Evolutionary conservation across 371 early-diverging fungal species (phyloP).

Genomic region (Phascolomyces articulosus): DNA sequence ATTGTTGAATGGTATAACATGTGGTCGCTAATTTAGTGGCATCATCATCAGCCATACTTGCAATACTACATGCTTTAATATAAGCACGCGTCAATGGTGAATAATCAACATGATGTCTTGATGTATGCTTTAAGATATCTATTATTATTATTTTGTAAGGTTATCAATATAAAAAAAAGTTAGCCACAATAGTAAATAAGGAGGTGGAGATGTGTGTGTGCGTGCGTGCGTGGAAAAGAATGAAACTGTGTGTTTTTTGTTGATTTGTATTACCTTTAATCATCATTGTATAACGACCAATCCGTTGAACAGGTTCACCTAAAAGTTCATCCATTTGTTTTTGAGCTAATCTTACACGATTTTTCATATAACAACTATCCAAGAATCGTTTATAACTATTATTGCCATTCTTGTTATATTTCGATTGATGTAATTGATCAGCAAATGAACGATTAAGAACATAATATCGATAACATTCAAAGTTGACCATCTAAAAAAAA

Average conservation of each 20-base stretch:
- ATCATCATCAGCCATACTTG: slow-evolving; percentile 48
- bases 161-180: background rate
- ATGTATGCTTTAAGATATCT: slow-evolving; percentile 41
- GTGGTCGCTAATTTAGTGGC: slow-evolving; percentile 45
- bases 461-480: slow-evolving; percentile 53
- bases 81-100: slow-evolving; percentile 32
- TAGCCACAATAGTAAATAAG: background rate
- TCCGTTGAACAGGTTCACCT: slow-evolving; percentile 49
- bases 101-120: slow-evolving; percentile 37
- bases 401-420: too few relatives aligned
- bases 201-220: too few relatives aligned
- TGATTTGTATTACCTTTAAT: slow-evolving; percentile 30
- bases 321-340: slow-evolving; percentile 39
- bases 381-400: slow-evolving; percentile 36
- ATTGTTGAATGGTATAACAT: slow-evolving; percentile 38
- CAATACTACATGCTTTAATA: slow-evolving; percentile 37
- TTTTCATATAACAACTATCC: slow-evolving; percentile 28
- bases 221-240: too few relatives aligned
- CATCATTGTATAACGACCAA: slow-evolving; percentile 50
- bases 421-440: slow-evolving; percentile 35
- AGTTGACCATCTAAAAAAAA: slow-evolving; percentile 29
- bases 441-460: slow-evolving; percentile 38
- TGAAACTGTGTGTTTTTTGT: background rate
- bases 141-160: background rate
- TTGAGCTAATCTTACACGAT: slow-evolving; percentile 32